A percentile compares a stretch with the other conserved stretches of the same genome.
Conservation (phyloP, 208 protist genomes). For the Crithidia acanthocephali region DNA sequence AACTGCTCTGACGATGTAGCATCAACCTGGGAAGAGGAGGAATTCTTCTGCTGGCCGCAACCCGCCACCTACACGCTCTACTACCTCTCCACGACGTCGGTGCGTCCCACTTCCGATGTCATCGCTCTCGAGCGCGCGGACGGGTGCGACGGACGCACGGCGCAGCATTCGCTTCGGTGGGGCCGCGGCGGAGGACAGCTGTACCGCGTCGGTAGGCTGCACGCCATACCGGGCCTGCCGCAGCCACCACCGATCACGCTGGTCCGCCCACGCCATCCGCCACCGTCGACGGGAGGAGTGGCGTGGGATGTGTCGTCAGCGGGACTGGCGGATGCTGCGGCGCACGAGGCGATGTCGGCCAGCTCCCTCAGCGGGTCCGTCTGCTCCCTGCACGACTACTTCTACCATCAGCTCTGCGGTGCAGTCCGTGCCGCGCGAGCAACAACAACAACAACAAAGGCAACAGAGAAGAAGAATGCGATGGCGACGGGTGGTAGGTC, state of each 20-base stretch:
- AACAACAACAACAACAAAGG: too few species aligned
- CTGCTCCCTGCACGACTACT: slow-evolving; percentile 33
- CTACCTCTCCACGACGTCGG: background rate
- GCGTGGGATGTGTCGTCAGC: background rate
- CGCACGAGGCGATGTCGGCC: background rate
- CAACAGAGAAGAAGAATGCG: too few species aligned
- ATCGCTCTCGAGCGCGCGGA: too few species aligned
- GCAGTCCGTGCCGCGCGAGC: too few species aligned
- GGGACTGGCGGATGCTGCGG: background rate
- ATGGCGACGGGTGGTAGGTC: too few species aligned
- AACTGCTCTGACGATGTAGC: too few species aligned
- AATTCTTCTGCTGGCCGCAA: slow-evolving; percentile 21
- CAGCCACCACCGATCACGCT: slow-evolving; percentile 21
- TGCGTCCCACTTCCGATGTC: too few species aligned
- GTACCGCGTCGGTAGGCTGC: slow-evolving; percentile 15
- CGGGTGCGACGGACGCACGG: too few species aligned
- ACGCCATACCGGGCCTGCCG: slow-evolving; percentile 42
- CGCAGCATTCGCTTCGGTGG: too few species aligned
- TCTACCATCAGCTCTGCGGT: background rate
- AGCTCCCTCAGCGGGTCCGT: slow-evolving; percentile 18
- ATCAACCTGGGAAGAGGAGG: too few species aligned
- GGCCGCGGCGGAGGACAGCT: background rate
- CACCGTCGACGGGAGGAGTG: background rate
- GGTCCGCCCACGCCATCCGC: background rate
- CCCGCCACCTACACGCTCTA: slow-evolving; percentile 28